phyloP scores from a whole-genome alignment of 805 yeast genomes.

The Zygotorulaspora sp. region DNA sequence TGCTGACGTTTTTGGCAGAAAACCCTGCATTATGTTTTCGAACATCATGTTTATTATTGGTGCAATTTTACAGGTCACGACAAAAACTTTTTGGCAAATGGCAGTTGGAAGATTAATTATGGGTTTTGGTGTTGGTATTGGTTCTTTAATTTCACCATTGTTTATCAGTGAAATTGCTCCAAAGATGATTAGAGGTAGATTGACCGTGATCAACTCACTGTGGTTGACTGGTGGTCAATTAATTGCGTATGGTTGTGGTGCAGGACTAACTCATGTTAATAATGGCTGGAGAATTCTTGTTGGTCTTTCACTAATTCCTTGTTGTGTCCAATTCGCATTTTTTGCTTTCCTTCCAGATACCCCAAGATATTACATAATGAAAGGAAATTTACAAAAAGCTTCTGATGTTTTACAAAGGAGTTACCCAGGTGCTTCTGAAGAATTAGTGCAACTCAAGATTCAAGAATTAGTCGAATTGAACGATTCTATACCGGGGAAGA shows the following conservation, averaged over 20 bases:
- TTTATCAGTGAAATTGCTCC: conserved; percentile 93
- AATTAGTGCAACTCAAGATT: conserved; percentile 60
- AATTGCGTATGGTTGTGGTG: conserved; percentile 90
- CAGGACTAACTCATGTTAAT: conserved; percentile 65
- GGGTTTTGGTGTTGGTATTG: conserved; percentile 96
- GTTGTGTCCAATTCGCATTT: conserved; percentile 67
- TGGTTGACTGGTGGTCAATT: conserved; percentile 95
- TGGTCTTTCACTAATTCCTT: conserved; percentile 86
- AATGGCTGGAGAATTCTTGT: conserved; percentile 94
- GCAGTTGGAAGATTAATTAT: conserved; percentile 83
- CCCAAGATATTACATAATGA: conserved; percentile 81
- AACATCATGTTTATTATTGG: conserved; percentile 81
- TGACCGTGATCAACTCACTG: conserved; percentile 81
- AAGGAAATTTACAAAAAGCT: conserved; percentile 62
- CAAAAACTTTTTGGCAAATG: conserved; percentile 86
- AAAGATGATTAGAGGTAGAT: conserved; percentile 81
- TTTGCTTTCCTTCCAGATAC: conserved; percentile 92
- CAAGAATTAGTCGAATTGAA: conserved; percentile 55
- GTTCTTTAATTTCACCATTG: conserved; percentile 89
- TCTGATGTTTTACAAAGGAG: conserved; percentile 57
- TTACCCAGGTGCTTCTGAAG: conserved; percentile 59
- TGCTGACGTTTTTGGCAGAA: conserved; percentile 84
- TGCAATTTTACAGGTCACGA: conserved; percentile 75
- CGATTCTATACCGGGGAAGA: conserved; percentile 44
- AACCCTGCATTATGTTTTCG: conserved; percentile 76